Conservation (phyloP, 805 yeast genomes). For the Aciculoconidium aculeatum region DNA sequence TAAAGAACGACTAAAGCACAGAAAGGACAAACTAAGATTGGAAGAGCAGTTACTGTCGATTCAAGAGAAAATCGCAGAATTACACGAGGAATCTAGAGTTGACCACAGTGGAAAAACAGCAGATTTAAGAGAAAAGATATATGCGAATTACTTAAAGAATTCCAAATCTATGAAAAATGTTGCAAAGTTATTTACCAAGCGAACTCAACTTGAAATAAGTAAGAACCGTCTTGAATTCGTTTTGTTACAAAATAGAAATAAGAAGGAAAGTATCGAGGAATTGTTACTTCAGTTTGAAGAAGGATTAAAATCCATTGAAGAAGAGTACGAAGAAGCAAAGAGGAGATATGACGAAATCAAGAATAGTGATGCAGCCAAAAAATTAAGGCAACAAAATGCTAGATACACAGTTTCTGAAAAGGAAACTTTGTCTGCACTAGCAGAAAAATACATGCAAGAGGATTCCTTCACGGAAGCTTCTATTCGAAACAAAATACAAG, state of each 20-base stretch:
- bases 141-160: constrained; percentile 13
- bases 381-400: constrained; percentile 28
- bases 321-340: constrained; percentile 29
- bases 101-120: constrained; percentile 39
- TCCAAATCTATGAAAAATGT: constrained; percentile 16
- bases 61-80: constrained; percentile 23
- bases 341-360: constrained; percentile 33
- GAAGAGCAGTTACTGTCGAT: too few relatives aligned
- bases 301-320: constrained; percentile 19
- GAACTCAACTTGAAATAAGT: constrained; percentile 13
- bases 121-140: constrained; percentile 23
- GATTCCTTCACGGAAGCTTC: constrained; percentile 32
- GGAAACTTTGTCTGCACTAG: constrained; percentile 33
- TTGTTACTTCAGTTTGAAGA: constrained; percentile 21
- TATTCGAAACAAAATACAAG: constrained; percentile 35
- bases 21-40: too few relatives aligned
- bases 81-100: constrained; percentile 32
- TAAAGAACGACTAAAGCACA: too few relatives aligned
- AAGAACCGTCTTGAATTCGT: constrained; percentile 10
- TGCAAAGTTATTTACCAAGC: constrained; percentile 18
- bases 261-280: constrained; percentile 16
- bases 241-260: constrained; percentile 15
- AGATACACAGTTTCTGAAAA: constrained; percentile 35
- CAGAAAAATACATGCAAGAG: constrained; percentile 28
- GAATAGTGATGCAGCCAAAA: constrained; percentile 34